These are phyloP conservation scores for Serendipita sp. DNA, from an alignment of 768 basidiomycete genomes.

Conservation along the genomic window DNA sequence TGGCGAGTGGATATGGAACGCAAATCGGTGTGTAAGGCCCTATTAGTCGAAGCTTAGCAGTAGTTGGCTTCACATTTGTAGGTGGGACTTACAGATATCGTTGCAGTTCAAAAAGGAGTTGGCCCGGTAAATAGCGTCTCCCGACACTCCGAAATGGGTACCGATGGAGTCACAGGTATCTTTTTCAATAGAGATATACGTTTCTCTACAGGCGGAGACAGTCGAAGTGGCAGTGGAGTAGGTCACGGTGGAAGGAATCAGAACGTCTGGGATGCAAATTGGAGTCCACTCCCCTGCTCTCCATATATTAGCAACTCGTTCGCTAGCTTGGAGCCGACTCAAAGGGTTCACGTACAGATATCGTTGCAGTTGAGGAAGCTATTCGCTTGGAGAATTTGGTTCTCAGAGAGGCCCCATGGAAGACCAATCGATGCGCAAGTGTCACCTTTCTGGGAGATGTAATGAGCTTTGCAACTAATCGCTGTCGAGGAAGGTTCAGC, in stretches of 20 bases:
- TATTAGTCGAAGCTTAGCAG: too few relatives aligned
- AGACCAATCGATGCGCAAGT: neutral
- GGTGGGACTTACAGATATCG: neutral
- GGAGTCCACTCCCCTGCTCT: neutral
- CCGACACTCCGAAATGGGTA: neutral
- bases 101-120: neutral
- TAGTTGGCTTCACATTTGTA: too few relatives aligned
- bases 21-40: too few relatives aligned
- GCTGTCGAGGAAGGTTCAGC: neutral
- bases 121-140: neutral
- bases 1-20: too few relatives aligned
- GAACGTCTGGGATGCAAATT: neutral
- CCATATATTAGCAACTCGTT: neutral
- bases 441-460: neutral
- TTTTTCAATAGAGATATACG: neutral
- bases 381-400: neutral
- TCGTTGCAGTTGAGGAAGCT: neutral
- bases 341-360: neutral
- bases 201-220: neutral
- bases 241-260: neutral
- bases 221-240: neutral
- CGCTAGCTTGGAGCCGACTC: too few relatives aligned
- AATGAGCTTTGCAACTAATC: neutral
- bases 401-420: neutral
- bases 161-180: conserved; percentile 5